Evolutionary conservation across 2,329 filamentous ascomycete species (phyloP), one percentile per base, ranked within the genome.

Genomic region (Alternaria brassicae): DNA sequence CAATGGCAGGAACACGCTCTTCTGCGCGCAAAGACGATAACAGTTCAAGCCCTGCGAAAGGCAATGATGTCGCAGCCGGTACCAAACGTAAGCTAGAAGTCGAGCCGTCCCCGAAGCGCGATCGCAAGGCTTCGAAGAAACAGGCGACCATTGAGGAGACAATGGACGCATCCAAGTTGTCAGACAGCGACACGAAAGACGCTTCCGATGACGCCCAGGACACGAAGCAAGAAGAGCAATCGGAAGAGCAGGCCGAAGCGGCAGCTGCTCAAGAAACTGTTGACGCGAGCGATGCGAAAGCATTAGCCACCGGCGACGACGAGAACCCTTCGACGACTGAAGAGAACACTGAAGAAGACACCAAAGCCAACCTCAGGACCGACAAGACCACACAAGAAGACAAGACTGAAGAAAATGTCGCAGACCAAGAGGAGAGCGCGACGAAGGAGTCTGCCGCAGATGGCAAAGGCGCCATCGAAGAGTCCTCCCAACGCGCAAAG

Each of bases 131-230:
- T 13, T 58, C 72, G 15, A 82, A 80, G 63, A 79, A 80, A 59
- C 84, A 87, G 68, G 81, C 81, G 65, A 85, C 82, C 0, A 78
- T 86, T 32, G 84, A 87, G 59, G 82, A 86, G 62, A 81, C 79
- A 1, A 73, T 85, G 40, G 75, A 77, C 9, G 53, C 58, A 15
- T 60, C 89, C 23, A 59, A 77, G 21, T 61, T 74, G 32, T 60
- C 63, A 4, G 69, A 74, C 41, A 60, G 45, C 21, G 69, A 73
- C 23, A 72, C 67, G 63, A 70, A 72, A 30, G 70, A 77, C 27
- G 36, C 60, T 10, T 60, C 59, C 1, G 65, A 62, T 12, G 45
- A 56, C 10, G 53, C 45, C 37, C 36, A 51, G 17, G 27, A 61
- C 37, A 41, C 49, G 6, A 32, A 50, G 41, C 47, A 55, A 40